Base-by-base conservation (phyloP, 805 yeast genomes). In the Wickerhamomyces chambardii region DNA sequence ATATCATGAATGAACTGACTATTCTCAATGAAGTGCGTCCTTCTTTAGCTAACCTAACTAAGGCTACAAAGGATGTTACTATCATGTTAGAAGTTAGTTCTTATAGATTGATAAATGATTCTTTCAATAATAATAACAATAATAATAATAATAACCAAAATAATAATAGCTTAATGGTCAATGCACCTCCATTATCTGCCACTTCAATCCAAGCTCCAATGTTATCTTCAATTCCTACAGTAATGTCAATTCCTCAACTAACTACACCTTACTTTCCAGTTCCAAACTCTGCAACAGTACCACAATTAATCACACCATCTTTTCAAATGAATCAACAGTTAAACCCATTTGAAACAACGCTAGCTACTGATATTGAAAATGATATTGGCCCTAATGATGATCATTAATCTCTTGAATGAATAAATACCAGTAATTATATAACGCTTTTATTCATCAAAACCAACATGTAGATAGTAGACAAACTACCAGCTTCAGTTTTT, bases 21-120 rank as follows among this genome's bases (percentile, higher is more conserved):
- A 70, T 79, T 14, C 65, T 90, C 34, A 78, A 82, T 46, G 95
- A 84, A 37, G 80, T 81, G 6, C 64, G 95, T 38, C 78, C 89
- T 7, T 75, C 84, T 6, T 70, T 90, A 58, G 84, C 95, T 0
- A 73, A 77, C 27, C 63, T 90, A 39, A 89, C 97, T 0, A 77
- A 85, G 44, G 83, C 89, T 4, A 85, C 96, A 4, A 90, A 90
- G 50, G 97, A 90, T 50, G 82, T 90, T 14, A 87, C 97, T 0
- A 78, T 85, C n/a, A 66, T 84, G 46, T 60, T 89, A 30, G 96
- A 89, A 52, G 66, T 70, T 29, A 74, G 82, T 39, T 64, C 79
- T 15, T 73, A 68, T 51, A 60, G 64, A 36, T 32, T 51, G 36
- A 47, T 51, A 29, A 51, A 51, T 33, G 56, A 51, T 24, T 34